Evolutionary conservation across 2,329 filamentous ascomycete genomes (phyloP).

Genomic region (Daldinia eschscholtzii): DNA sequence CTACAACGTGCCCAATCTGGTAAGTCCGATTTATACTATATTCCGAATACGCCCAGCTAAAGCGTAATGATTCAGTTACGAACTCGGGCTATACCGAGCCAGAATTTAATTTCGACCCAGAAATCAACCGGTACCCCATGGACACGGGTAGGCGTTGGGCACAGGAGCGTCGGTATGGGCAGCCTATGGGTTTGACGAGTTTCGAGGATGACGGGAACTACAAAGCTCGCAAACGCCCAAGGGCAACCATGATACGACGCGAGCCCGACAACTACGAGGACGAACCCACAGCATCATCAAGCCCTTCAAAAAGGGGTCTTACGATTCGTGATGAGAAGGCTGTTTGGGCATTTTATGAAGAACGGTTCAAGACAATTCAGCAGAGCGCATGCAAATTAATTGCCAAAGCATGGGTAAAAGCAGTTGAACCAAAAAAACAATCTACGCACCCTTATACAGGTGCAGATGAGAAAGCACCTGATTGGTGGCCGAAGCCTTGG

Average conservation of each 20-base stretch:
- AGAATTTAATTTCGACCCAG: conserved; percentile 37
- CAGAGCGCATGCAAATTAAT: conserved; percentile 79
- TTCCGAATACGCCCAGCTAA: conserved; percentile 23
- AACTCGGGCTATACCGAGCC: conserved; percentile 38
- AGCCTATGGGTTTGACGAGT: conserved; percentile 36
- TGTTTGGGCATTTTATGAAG: conserved; percentile 71
- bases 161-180: conserved; percentile 37
- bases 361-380: conserved; percentile 74
- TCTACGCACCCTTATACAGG: conserved; percentile 78
- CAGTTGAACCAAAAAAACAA: conserved; percentile 82
- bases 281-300: conserved; percentile 56
- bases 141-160: conserved; percentile 34
- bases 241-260: conserved; percentile 53
- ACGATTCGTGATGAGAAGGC: conserved; percentile 66
- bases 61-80: conserved; percentile 20
- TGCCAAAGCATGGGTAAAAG: conserved; percentile 81
- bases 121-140: conserved; percentile 31
- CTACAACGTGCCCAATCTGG: conserved; percentile 56
- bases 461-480: conserved; percentile 71
- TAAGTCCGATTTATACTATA: conserved; percentile 45
- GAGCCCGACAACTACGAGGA: conserved; percentile 56
- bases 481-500: conserved; percentile 75
- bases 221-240: conserved; percentile 56
- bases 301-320: conserved; percentile 59
- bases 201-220: conserved; percentile 51